Percentiles rank a stretch among this genome's conserved stretches.
phyloP scores from a whole-genome alignment of 148 eudicot genomes.

The Fagopyrum esculentum region DNA sequence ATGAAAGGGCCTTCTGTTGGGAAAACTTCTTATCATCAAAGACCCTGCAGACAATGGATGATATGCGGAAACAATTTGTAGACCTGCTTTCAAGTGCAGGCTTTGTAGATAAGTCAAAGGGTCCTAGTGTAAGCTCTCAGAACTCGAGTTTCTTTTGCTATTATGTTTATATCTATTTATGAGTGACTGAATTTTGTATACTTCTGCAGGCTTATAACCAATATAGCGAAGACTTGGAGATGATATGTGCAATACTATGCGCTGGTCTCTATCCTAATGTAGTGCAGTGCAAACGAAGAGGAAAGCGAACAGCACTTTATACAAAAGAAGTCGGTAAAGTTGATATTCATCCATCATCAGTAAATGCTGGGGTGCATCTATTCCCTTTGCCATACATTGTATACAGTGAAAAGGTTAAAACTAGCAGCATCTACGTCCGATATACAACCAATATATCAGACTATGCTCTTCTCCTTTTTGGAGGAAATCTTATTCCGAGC shows the following conservation, averaged over 20 bases:
- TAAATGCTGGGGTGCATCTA: slow-evolving; percentile 69
- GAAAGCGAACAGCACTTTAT: slow-evolving; percentile 77
- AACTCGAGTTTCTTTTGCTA: neutral
- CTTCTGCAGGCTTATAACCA: slow-evolving; percentile 70
- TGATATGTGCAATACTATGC: slow-evolving; percentile 94
- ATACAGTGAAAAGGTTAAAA: slow-evolving; percentile 92
- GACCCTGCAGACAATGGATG: slow-evolving; percentile 87
- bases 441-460: slow-evolving; percentile 94
- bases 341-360: slow-evolving; percentile 91
- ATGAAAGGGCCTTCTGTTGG: slow-evolving; percentile 76
- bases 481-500: slow-evolving; percentile 88
- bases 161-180: neutral
- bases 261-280: slow-evolving; percentile 99
- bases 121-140: slow-evolving; percentile 53
- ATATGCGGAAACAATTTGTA: slow-evolving; percentile 80
- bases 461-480: slow-evolving; percentile 90
- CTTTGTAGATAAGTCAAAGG: slow-evolving; percentile 80
- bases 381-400: slow-evolving; percentile 96
- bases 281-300: slow-evolving; percentile 93
- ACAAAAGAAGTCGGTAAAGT: slow-evolving; percentile 97
- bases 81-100: slow-evolving; percentile 81
- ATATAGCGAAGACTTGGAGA: slow-evolving; percentile 79
- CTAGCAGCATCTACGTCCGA: slow-evolving; percentile 64
- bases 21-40: slow-evolving; percentile 80
- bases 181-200: neutral